phyloP scores from a whole-genome alignment of 2,329 filamentous ascomycete species.

The Penicillium sp. region DNA sequence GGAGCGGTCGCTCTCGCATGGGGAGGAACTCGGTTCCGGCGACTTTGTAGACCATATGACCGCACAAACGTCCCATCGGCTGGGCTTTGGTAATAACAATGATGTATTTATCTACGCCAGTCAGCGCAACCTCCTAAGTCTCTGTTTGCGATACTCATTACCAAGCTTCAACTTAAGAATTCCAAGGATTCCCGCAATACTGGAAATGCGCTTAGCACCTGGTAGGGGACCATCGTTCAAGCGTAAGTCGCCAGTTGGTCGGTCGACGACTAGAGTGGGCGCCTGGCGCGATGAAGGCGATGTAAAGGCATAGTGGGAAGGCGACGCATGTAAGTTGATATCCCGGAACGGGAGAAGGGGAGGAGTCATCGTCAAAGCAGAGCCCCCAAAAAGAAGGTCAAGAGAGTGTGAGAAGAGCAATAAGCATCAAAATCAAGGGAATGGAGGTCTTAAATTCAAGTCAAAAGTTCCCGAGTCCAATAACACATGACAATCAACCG shows the following conservation, averaged over 20 bases:
- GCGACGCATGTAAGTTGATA: constrained; percentile 91
- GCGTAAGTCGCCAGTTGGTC: constrained; percentile 85
- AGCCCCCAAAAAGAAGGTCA: constrained; percentile 3
- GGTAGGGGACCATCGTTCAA: constrained; percentile 74
- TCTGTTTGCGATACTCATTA: constrained; percentile 43
- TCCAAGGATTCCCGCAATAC: constrained; percentile 90
- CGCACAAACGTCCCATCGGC: constrained; percentile 84
- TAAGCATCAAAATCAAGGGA: constrained; percentile 9
- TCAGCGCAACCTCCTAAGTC: constrained; percentile 14
- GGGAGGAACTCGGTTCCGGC: constrained; percentile 88
- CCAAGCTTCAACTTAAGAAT: constrained; percentile 90
- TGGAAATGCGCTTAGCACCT: constrained; percentile 79
- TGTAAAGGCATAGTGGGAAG: constrained; percentile 91
- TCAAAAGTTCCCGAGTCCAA: constrained; percentile 8
- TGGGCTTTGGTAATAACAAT: constrained; percentile 93
- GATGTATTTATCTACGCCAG: constrained; percentile 76
- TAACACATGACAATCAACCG: constrained; percentile 21
- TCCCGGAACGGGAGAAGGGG: constrained; percentile 73
- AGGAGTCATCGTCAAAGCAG: constrained; percentile 40
- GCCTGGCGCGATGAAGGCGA: constrained; percentile 90
- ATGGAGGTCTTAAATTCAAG: neutral
- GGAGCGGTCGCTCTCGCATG: constrained; percentile 84
- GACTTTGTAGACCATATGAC: constrained; percentile 94
- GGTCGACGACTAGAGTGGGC: constrained; percentile 81
- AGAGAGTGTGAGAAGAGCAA: constrained; percentile 5